These are phyloP conservation scores for Globisporangium nunn DNA, from an alignment of 352 stramenopile species.

Conservation along the genomic window DNA sequence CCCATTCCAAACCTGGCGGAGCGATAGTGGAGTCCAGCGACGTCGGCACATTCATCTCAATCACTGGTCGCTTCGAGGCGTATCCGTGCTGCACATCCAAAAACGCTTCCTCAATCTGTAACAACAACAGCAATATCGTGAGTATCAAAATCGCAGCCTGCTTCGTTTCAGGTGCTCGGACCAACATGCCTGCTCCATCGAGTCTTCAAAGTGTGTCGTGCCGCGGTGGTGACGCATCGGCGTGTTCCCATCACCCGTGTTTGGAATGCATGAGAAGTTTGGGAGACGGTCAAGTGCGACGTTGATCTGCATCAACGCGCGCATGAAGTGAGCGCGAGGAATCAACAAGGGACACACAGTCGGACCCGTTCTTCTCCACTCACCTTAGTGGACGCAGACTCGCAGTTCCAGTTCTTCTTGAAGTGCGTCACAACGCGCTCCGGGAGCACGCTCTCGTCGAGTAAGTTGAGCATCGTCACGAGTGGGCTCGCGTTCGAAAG, in stretches of 20 bases:
- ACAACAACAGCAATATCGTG: not conserved
- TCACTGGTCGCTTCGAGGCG: slow-evolving; percentile 67
- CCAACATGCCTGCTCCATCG: slow-evolving; percentile 40
- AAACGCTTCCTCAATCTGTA: slow-evolving; percentile 85
- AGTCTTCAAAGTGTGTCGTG: slow-evolving; percentile 88
- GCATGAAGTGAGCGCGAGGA: not conserved
- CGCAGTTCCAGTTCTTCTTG: slow-evolving; percentile 71
- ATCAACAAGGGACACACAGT: not conserved
- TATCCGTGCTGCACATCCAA: slow-evolving; percentile 69
- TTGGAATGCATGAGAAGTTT: slow-evolving; percentile 79
- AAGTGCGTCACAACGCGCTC: slow-evolving; percentile 63
- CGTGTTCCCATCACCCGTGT: slow-evolving; percentile 40
- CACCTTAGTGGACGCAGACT: slow-evolving; percentile 77
- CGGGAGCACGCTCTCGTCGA: slow-evolving; percentile 47
- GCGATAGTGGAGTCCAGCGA: slow-evolving; percentile 75
- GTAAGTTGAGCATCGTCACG: slow-evolving; percentile 80
- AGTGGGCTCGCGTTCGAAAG: slow-evolving; percentile 80
- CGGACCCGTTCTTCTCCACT: not conserved
- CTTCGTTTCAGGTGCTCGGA: not conserved
- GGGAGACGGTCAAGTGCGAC: slow-evolving; percentile 75
- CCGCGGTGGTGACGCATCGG: slow-evolving; percentile 78
- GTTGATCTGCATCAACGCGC: slow-evolving; percentile 67
- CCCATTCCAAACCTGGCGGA: slow-evolving; percentile 32
- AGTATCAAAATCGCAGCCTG: not conserved
- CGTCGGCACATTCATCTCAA: slow-evolving; percentile 90